Conservation (phyloP, 2,329 filamentous ascomycete genomes). For the Calonectria leucothoes region DNA sequence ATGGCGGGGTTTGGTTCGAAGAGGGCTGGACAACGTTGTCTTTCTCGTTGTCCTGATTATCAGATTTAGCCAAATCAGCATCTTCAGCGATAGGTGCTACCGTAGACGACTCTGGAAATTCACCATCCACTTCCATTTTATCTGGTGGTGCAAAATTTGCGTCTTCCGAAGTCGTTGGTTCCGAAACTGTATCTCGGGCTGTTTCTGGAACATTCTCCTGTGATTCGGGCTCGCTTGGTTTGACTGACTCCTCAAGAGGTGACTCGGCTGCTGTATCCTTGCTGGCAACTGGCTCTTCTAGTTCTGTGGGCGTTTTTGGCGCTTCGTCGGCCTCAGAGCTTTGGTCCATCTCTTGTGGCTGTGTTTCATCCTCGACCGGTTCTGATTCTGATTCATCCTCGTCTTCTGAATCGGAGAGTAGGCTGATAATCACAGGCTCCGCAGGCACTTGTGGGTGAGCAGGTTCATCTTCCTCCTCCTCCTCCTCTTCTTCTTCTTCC, state of each 20-base stretch:
- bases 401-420: slow-evolving; percentile 61
- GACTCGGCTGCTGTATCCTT: not conserved
- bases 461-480: slow-evolving; percentile 43
- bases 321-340: not conserved
- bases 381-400: slow-evolving; percentile 46
- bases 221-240: not conserved
- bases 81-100: not conserved
- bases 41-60: slow-evolving; percentile 2
- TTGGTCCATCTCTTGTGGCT: not conserved
- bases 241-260: not conserved
- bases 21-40: not conserved
- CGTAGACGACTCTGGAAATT: not conserved
- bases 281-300: not conserved
- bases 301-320: not conserved
- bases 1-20: not conserved
- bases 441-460: slow-evolving; percentile 32
- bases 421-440: slow-evolving; percentile 57
- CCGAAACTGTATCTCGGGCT: not conserved
- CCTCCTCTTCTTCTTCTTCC: slow-evolving; percentile 44
- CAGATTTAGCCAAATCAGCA: not conserved
- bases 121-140: slow-evolving; percentile 19
- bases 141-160: not conserved
- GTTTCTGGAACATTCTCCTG: not conserved
- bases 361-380: not conserved
- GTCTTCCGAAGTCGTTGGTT: not conserved